Percentiles rank a stretch among this genome's conserved stretches.
Evolutionary conservation across 805 yeast genomes (phyloP).

Genomic region (Candida argentea): DNA sequence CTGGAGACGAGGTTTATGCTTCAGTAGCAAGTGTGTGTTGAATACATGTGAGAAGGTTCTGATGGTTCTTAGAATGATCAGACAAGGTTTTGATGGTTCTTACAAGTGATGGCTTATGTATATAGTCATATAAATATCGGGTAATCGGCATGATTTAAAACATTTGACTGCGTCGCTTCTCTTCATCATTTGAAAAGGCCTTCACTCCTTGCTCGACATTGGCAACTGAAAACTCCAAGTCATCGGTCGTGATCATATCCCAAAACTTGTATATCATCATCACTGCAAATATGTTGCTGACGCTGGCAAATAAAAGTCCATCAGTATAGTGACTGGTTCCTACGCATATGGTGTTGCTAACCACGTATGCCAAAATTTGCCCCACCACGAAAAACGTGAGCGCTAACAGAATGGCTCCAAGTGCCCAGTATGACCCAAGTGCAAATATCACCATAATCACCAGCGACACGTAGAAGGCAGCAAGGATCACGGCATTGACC

Average conservation of each 20-base stretch:
- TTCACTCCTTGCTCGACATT: slow-evolving; percentile 28
- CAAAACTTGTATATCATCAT: slow-evolving; percentile 97
- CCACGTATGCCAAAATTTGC: slow-evolving; percentile 65
- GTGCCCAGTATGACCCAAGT: slow-evolving; percentile 75
- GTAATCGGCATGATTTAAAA: too few species aligned
- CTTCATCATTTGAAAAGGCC: slow-evolving; percentile 21
- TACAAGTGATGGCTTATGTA: too few species aligned
- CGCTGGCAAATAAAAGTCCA: slow-evolving; percentile 75
- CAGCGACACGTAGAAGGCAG: slow-evolving; percentile 58
- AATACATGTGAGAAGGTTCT: too few species aligned
- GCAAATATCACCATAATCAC: slow-evolving; percentile 55
- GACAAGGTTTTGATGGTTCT: too few species aligned
- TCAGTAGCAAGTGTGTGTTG: too few species aligned
- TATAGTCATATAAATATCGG: too few species aligned
- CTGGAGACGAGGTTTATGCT: too few species aligned
- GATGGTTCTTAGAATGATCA: too few species aligned
- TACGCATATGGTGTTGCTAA: slow-evolving; percentile 57
- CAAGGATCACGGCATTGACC: slow-evolving; percentile 57
- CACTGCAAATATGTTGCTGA: slow-evolving; percentile 68
- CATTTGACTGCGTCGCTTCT: slow-evolving; percentile 19
- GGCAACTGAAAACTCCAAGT: slow-evolving; percentile 79
- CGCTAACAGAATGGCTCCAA: slow-evolving; percentile 72
- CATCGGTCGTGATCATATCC: slow-evolving; percentile 94
- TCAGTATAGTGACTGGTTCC: slow-evolving; percentile 79
- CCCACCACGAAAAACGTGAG: slow-evolving; percentile 69